These are phyloP conservation scores for Epichloe coenophiala DNA, from an alignment of 2,329 filamentous ascomycete species.

Conservation along the genomic window DNA sequence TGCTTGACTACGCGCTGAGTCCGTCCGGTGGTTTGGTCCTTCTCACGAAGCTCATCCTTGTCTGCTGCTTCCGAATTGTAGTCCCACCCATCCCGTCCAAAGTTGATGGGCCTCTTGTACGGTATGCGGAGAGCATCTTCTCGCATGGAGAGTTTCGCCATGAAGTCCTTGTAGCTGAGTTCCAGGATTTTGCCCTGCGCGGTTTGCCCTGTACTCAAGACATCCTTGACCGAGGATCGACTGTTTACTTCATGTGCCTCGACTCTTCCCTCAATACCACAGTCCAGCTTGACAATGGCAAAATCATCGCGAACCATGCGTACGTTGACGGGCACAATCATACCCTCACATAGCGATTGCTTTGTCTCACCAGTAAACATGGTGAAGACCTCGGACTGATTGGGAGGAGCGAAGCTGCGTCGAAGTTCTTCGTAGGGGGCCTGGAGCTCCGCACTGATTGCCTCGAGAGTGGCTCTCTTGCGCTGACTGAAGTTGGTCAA, in stretches of 20 bases:
- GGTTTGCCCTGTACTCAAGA: slow-evolving; percentile 70
- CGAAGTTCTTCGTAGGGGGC: slow-evolving; percentile 90
- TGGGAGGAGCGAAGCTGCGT: slow-evolving; percentile 58
- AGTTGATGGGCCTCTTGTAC: slow-evolving; percentile 55
- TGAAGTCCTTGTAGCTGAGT: slow-evolving; percentile 75
- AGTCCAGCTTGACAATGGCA: slow-evolving; percentile 86
- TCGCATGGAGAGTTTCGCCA: slow-evolving; percentile 69
- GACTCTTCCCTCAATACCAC: slow-evolving; percentile 80
- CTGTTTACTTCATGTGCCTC: slow-evolving; percentile 72
- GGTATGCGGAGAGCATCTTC: slow-evolving; percentile 68
- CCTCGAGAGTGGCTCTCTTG: slow-evolving; percentile 91
- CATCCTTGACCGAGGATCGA: slow-evolving; percentile 54
- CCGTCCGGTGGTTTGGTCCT: slow-evolving; percentile 72
- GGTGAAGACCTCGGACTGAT: slow-evolving; percentile 73
- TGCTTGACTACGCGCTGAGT: slow-evolving; percentile 95
- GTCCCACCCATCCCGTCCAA: slow-evolving; percentile 76
- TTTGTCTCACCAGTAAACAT: slow-evolving; percentile 92
- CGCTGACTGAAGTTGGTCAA: slow-evolving; percentile 85
- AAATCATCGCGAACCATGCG: slow-evolving; percentile 84
- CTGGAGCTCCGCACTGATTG: slow-evolving; percentile 85
- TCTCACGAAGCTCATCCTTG: slow-evolving; percentile 70
- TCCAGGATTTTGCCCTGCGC: slow-evolving; percentile 78
- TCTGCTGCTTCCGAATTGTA: slow-evolving; percentile 67
- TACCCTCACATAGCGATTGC: slow-evolving; percentile 70
- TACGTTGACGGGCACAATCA: slow-evolving; percentile 85